phyloP scores from a whole-genome alignment of 805 yeast genomes.

The Candida odintsovae region DNA sequence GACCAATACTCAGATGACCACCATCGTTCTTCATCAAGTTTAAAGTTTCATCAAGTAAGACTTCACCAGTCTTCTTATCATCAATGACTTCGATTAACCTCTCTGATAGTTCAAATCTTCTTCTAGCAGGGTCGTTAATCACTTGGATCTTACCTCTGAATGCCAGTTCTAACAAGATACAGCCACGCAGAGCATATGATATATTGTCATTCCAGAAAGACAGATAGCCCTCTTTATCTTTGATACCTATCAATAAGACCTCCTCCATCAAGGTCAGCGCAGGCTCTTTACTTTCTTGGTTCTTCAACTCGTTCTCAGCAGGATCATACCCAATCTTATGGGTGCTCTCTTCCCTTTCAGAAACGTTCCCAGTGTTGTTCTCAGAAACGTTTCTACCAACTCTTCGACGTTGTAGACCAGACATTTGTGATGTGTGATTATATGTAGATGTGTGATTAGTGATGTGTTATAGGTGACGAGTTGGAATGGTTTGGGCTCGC shows the following conservation, averaged over 20 bases:
- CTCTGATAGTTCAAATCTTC: constrained; percentile 83
- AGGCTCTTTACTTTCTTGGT: constrained; percentile 44
- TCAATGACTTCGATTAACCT: constrained; percentile 84
- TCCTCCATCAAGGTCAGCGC: constrained; percentile 93
- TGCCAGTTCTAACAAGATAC: constrained; percentile 88
- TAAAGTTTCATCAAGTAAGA: constrained; percentile 86
- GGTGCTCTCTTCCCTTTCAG: constrained; percentile 25
- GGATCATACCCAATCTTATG: constrained; percentile 83
- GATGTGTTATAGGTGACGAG: background rate
- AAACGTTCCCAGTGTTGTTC: constrained; percentile 1
- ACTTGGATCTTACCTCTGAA: constrained; percentile 83
- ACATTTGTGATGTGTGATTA: constrained; percentile 25
- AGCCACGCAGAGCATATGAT: constrained; percentile 92
- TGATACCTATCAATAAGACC: constrained; percentile 85
- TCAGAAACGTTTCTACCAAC: constrained; percentile 35
- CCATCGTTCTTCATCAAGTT: constrained; percentile 84
- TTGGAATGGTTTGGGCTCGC: background rate
- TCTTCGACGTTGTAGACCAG: constrained; percentile 75
- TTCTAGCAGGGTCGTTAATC: constrained; percentile 87
- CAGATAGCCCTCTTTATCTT: constrained; percentile 92
- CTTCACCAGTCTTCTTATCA: constrained; percentile 88
- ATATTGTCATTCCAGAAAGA: constrained; percentile 98
- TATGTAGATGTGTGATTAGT: background rate
- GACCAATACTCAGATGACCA: constrained; percentile 67
- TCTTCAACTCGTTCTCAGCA: constrained; percentile 35